Percentiles rank a stretch among this genome's conserved stretches.
These are phyloP conservation scores for Cylindrotheca fusiformis DNA, from an alignment of 108 stramenopile species.

Conservation along the genomic window DNA sequence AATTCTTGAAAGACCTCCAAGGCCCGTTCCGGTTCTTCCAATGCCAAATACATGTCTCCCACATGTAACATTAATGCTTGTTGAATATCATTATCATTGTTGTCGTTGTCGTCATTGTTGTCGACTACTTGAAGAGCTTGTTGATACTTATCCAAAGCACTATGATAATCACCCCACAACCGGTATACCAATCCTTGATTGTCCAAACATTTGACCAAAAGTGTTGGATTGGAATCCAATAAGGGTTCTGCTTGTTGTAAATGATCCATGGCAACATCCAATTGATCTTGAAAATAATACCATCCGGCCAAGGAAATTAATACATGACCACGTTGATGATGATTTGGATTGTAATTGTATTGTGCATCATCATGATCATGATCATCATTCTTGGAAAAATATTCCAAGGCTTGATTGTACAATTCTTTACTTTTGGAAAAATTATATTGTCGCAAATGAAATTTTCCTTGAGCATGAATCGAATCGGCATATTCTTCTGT, in stretches of 20 bases:
- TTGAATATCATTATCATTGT: slow-evolving; percentile 3
- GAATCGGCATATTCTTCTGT: slow-evolving; percentile 33
- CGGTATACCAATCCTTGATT: slow-evolving; percentile 49
- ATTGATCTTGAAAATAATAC: slow-evolving; percentile 30
- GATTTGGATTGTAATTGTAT: slow-evolving; percentile 3
- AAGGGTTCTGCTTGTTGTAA: slow-evolving; percentile 30
- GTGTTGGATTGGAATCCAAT: slow-evolving; percentile 29
- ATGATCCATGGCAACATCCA: slow-evolving; percentile 21
- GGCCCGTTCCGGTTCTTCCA: slow-evolving; percentile 30
- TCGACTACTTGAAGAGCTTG: slow-evolving; percentile 38
- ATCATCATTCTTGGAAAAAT: slow-evolving; percentile 15
- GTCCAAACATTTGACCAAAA: slow-evolving; percentile 41
- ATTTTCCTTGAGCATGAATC: slow-evolving; percentile 38
- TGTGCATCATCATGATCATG: not conserved
- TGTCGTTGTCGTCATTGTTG: not conserved
- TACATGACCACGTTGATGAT: slow-evolving; percentile 30
- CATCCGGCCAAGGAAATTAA: slow-evolving; percentile 44
- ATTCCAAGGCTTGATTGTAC: slow-evolving; percentile 40
- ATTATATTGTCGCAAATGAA: slow-evolving; percentile 29
- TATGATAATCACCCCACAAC: slow-evolving; percentile 28
- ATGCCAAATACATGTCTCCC: slow-evolving; percentile 34
- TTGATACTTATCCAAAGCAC: slow-evolving; percentile 41
- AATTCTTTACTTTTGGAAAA: slow-evolving; percentile 16
- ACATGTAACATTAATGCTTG: slow-evolving; percentile 31
- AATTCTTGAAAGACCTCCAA: slow-evolving; percentile 26